A percentile compares a stretch with the other conserved stretches of the same genome.
phyloP scores from a whole-genome alignment of 352 stramenopile genomes.

The Globisporangium okanoganense region DNA sequence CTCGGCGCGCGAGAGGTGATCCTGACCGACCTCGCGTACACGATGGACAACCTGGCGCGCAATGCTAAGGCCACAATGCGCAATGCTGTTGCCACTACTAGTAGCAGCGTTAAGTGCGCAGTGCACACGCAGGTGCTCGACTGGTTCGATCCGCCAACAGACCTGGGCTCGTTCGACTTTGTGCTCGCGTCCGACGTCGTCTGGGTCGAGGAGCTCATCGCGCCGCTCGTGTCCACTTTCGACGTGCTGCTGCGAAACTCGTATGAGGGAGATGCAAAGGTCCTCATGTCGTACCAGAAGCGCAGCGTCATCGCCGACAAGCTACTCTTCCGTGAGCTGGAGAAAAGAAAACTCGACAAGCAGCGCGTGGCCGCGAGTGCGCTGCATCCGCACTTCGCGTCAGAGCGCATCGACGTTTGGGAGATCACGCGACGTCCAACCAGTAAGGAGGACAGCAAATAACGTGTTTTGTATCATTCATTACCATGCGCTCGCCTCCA shows the following conservation, averaged over 20 bases:
- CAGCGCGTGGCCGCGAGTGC: slow-evolving; percentile 2
- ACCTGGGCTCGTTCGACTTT: slow-evolving; percentile 70
- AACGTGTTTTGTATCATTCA: background rate
- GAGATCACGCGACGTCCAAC: slow-evolving; percentile 11
- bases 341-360: slow-evolving; percentile 22
- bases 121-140: slow-evolving; percentile 45
- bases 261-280: slow-evolving; percentile 18
- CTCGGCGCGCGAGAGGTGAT: slow-evolving; percentile 73
- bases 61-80: slow-evolving; percentile 47
- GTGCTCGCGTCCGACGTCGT: slow-evolving; percentile 90
- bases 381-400: slow-evolving; percentile 18
- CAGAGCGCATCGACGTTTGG: slow-evolving; percentile 14
- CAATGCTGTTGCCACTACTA: slow-evolving; percentile 15
- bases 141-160: slow-evolving; percentile 54
- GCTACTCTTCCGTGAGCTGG: slow-evolving; percentile 51
- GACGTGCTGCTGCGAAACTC: slow-evolving; percentile 42
- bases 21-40: slow-evolving; percentile 87
- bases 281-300: slow-evolving; percentile 75
- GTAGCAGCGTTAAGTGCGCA: slow-evolving; percentile 1
- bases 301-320: slow-evolving; percentile 57
- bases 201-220: slow-evolving; percentile 87
- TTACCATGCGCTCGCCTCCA: too few relatives aligned
- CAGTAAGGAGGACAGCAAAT: slow-evolving; percentile 12
- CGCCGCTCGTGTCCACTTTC: slow-evolving; percentile 78
- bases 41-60: slow-evolving; percentile 70